phyloP scores from a whole-genome alignment of 1,139 yeast species.

The Suzukiozyma palmioleophila region DNA sequence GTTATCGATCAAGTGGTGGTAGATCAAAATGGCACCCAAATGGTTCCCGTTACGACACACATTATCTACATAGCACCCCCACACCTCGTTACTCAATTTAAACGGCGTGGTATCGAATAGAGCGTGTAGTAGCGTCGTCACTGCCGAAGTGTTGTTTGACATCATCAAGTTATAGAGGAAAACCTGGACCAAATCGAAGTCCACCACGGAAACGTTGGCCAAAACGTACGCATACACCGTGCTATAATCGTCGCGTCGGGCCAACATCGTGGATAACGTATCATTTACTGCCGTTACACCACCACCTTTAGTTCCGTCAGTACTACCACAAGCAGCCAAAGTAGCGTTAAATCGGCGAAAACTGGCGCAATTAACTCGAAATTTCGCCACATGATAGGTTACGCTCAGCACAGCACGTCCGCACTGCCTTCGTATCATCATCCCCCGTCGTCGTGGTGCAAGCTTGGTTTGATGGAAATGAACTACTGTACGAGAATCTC shows the following conservation, averaged over 20 bases:
- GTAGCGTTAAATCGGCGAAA: neutral
- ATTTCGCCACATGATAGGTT: neutral
- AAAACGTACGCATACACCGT: neutral
- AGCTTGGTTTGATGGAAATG: too few species aligned
- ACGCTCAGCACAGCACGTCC: too few species aligned
- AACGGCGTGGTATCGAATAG: slow-evolving; percentile 13
- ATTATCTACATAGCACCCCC: slow-evolving; percentile 26
- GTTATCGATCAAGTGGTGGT: slow-evolving; percentile 34
- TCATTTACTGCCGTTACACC: neutral
- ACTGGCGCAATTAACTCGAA: neutral
- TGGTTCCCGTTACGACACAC: slow-evolving; percentile 24
- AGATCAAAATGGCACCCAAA: slow-evolving; percentile 32
- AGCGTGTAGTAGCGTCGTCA: slow-evolving; percentile 23
- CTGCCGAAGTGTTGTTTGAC: slow-evolving; percentile 15
- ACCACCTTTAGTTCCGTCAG: neutral
- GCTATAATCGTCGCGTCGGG: neutral
- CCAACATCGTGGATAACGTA: neutral
- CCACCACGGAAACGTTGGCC: neutral
- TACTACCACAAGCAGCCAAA: too few species aligned
- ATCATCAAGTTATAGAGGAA: slow-evolving; percentile 17
- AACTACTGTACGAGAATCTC: too few species aligned
- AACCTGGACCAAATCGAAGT: slow-evolving; percentile 16
- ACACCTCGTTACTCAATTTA: slow-evolving; percentile 30
- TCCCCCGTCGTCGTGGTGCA: neutral
- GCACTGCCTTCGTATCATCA: neutral